A percentile compares a stretch with the other conserved stretches of the same genome.
These are phyloP conservation scores for Termitomyces sp. DNA, from an alignment of 768 basidiomycete genomes.

Conservation along the genomic window DNA sequence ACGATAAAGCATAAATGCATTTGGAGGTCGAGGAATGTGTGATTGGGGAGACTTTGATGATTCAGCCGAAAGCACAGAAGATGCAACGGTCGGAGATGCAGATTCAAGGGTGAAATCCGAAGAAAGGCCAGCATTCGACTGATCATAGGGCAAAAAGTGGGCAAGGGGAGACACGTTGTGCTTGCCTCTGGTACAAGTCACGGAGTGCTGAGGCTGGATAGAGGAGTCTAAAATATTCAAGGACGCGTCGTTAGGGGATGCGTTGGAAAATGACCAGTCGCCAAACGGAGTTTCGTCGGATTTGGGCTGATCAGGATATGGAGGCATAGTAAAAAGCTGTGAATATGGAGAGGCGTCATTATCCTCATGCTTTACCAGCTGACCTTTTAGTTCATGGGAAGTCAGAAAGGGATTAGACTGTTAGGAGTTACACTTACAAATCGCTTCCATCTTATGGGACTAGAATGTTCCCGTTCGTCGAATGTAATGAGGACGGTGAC, in stretches of 20 bases:
- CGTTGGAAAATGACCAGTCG: conserved; percentile 7
- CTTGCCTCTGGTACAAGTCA: not conserved
- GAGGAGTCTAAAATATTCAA: not conserved
- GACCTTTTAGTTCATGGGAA: not conserved
- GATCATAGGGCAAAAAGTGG: not conserved
- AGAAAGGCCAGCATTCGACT: not conserved
- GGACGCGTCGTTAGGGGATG: not conserved
- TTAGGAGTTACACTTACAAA: conserved; percentile 1
- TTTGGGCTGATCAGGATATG: conserved; percentile 2
- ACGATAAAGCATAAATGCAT: conserved; percentile 83
- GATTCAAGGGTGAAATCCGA: not conserved
- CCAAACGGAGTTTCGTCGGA: not conserved
- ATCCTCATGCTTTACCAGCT: conserved; percentile 10
- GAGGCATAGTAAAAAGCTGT: conserved; percentile 4
- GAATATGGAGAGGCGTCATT: not conserved
- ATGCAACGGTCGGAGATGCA: not conserved
- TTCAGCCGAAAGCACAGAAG: conserved; percentile 2
- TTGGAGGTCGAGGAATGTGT: conserved; percentile 73
- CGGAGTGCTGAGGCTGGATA: not conserved
- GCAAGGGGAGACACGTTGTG: not conserved
- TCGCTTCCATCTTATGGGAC: conserved; percentile 2
- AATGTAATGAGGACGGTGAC: not conserved
- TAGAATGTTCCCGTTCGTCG: not conserved
- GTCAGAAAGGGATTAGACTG: not conserved
- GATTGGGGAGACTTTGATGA: conserved; percentile 8